A percentile compares a stretch with the other conserved stretches of the same genome.
These are phyloP conservation scores for Penicillium sclerotigenum DNA, from an alignment of 2,329 filamentous ascomycete species.

Conservation along the genomic window DNA sequence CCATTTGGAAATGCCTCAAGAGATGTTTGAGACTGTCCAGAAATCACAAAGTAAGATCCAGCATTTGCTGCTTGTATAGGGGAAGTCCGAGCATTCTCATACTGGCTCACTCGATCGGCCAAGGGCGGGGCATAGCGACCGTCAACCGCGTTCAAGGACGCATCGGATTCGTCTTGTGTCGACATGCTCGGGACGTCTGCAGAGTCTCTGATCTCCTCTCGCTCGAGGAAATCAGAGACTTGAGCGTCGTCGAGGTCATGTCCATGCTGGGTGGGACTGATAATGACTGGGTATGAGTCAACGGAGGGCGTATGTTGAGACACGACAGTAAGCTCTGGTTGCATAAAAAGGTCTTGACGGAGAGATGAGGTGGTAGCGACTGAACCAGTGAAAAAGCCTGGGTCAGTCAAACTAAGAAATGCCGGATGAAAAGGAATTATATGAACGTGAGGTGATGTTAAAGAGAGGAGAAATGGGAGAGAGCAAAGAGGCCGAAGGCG, in stretches of 20 bases:
- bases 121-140: constrained; percentile 33
- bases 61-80: constrained; percentile 40
- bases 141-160: constrained; percentile 26
- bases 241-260: constrained; percentile 44
- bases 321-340: constrained; percentile 56
- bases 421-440: constrained; percentile 6
- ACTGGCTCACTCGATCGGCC: constrained; percentile 53
- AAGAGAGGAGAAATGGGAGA: constrained; percentile 10
- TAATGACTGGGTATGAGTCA: constrained; percentile 38
- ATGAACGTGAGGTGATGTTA: constrained; percentile 12
- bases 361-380: constrained; percentile 44
- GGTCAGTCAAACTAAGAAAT: constrained; percentile 46
- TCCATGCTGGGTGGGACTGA: constrained; percentile 58
- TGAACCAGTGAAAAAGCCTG: constrained; percentile 51
- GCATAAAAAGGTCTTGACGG: constrained; percentile 58
- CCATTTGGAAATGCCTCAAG: constrained; percentile 74
- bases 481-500: constrained; percentile 8
- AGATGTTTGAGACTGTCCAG: constrained; percentile 46
- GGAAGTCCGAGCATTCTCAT: constrained; percentile 48
- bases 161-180: constrained; percentile 17
- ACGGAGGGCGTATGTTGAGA: constrained; percentile 45
- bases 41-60: constrained; percentile 52
- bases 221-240: constrained; percentile 45
- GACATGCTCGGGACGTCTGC: constrained; percentile 23
- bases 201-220: constrained; percentile 39